These are phyloP conservation scores for Xylaria castorea DNA, from an alignment of 495 filamentous ascomycete genomes.

Conservation along the genomic window DNA sequence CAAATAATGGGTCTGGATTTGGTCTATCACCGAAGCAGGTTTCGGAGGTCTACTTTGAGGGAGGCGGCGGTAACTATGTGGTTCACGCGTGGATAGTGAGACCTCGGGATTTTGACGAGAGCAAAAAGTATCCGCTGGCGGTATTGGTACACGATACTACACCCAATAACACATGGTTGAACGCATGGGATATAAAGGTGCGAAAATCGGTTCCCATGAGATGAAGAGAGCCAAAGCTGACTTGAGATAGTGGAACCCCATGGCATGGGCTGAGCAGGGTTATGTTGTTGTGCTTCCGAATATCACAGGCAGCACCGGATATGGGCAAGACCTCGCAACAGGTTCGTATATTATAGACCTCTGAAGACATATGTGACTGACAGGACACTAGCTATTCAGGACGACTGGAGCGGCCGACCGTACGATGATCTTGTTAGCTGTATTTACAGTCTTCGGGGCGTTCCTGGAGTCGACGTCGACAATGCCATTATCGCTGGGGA, in stretches of 20 bases:
- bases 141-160: constrained; percentile 37
- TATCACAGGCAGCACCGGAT: constrained; percentile 40
- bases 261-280: constrained; percentile 41
- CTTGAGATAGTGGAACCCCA: constrained; percentile 28
- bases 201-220: constrained; percentile 9
- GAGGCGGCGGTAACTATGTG: constrained; percentile 25
- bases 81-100: constrained; percentile 43
- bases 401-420: constrained; percentile 34
- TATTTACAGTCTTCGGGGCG: constrained; percentile 33
- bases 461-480: constrained; percentile 38
- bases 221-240: not conserved
- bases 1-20: constrained; percentile 35
- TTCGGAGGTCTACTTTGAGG: constrained; percentile 40
- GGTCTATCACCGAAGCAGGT: constrained; percentile 37
- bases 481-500: constrained; percentile 35
- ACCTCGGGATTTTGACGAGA: constrained; percentile 39
- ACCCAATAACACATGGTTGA: constrained; percentile 28
- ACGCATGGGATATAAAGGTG: constrained; percentile 36
- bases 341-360: constrained; percentile 24
- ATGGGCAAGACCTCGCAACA: constrained; percentile 33
- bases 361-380: not conserved
- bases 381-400: constrained; percentile 25
- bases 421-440: constrained; percentile 42
- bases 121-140: constrained; percentile 37
- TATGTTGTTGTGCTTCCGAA: constrained; percentile 43